Conservation (phyloP, 345 rosid species). For the Dovyalis caffra region DNA sequence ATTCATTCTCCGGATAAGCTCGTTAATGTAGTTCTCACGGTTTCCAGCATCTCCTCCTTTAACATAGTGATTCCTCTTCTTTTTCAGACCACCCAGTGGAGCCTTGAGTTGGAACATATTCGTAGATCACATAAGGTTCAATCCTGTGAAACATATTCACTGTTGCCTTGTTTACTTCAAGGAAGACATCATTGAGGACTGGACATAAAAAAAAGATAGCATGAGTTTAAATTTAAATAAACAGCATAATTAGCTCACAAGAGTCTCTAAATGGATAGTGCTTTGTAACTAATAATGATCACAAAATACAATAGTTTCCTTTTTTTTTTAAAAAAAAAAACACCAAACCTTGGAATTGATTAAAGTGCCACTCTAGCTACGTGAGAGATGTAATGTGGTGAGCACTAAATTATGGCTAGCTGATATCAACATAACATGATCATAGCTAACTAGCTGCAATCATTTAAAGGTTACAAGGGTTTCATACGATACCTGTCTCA, state of each 20-base stretch:
- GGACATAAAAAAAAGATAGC: constrained; percentile 8
- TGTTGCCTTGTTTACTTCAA: constrained; percentile 91
- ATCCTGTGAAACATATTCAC: constrained; percentile 87
- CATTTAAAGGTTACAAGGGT: too few species aligned
- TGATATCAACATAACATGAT: neutral
- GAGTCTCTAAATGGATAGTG: too few species aligned
- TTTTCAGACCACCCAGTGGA: constrained; percentile 75
- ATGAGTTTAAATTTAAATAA: too few species aligned
- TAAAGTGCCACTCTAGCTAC: too few species aligned
- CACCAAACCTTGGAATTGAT: too few species aligned
- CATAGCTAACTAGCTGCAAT: neutral
- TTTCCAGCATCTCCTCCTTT: constrained; percentile 97
- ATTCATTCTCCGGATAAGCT: constrained; percentile 87
- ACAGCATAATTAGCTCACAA: too few species aligned
- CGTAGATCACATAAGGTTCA: constrained; percentile 89
- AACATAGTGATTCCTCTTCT: constrained; percentile 90
- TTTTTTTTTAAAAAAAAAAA: too few species aligned
- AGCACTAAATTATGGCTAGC: too few species aligned
- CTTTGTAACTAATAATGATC: too few species aligned
- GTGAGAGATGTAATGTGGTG: too few species aligned
- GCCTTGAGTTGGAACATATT: constrained; percentile 94
- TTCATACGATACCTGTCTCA: constrained; percentile 63
- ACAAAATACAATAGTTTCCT: too few species aligned
- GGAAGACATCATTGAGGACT: constrained; percentile 89
- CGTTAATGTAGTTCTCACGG: constrained; percentile 74